Conservation (phyloP, 768 basidiomycete species). For the Boletus fagicola region DNA sequence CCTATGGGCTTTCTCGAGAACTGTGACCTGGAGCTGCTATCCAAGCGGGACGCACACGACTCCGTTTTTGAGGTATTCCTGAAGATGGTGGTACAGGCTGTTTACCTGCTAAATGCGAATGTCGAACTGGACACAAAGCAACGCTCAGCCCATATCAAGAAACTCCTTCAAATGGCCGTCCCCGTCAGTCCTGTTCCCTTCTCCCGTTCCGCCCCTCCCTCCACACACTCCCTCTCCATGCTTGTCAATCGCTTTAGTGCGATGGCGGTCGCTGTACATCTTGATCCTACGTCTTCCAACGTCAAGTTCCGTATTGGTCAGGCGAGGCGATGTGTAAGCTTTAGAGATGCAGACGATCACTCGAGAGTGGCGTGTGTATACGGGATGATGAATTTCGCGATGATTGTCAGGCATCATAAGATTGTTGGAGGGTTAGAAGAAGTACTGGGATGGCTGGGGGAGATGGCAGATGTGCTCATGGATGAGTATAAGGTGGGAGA, state of each 20-base stretch:
- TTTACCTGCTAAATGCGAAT: slow-evolving; percentile 31
- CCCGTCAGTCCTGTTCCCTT: slow-evolving; percentile 72
- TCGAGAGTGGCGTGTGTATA: slow-evolving; percentile 73
- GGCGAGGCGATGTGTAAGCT: slow-evolving; percentile 64
- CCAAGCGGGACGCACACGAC: slow-evolving; percentile 51
- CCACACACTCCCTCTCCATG: slow-evolving; percentile 60
- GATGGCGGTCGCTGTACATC: slow-evolving; percentile 64
- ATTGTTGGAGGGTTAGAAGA: slow-evolving; percentile 45
- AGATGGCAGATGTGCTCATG: slow-evolving; percentile 54
- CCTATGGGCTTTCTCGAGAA: slow-evolving; percentile 71
- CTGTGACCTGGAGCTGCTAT: slow-evolving; percentile 52
- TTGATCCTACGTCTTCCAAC: slow-evolving; percentile 53
- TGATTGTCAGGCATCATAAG: slow-evolving; percentile 54
- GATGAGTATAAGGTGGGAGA: slow-evolving; percentile 47
- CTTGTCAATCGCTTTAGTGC: slow-evolving; percentile 81
- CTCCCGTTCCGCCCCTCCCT: slow-evolving; percentile 50
- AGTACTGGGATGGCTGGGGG: slow-evolving; percentile 61
- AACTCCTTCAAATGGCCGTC: slow-evolving; percentile 67
- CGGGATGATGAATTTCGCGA: slow-evolving; percentile 68
- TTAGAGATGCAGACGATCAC: slow-evolving; percentile 59
- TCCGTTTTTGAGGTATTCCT: slow-evolving; percentile 78
- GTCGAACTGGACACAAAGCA: slow-evolving; percentile 34
- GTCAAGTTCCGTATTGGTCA: slow-evolving; percentile 56
- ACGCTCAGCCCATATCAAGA: slow-evolving; percentile 50
- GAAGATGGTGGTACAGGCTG: slow-evolving; percentile 73